Conservation (phyloP, 371 early-diverging fungal species). For the Actinomucor elegans region DNA sequence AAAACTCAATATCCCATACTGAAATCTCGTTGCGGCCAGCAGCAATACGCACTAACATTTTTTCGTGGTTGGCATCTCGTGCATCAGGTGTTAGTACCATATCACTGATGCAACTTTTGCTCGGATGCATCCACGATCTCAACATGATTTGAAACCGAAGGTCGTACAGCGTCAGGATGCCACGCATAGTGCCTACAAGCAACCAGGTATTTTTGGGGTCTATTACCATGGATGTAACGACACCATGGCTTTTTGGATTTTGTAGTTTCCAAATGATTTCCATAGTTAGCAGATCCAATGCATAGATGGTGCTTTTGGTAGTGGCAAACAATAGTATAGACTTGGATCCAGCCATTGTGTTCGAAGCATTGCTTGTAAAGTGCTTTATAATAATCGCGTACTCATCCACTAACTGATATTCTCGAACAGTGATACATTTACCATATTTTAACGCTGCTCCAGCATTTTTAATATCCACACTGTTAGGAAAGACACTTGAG, state of each 20-base stretch:
- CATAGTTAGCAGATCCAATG: constrained; percentile 78
- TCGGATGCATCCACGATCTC: constrained; percentile 81
- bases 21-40: constrained; percentile 81
- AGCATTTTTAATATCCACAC: constrained; percentile 40
- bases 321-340: constrained; percentile 83
- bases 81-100: constrained; percentile 55
- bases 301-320: constrained; percentile 72
- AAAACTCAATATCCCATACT: constrained; percentile 77
- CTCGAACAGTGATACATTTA: constrained; percentile 58
- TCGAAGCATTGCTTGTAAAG: constrained; percentile 59
- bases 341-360: constrained; percentile 60
- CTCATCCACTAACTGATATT: constrained; percentile 62
- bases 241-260: constrained; percentile 58
- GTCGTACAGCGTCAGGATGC: constrained; percentile 84
- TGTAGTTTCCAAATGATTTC: constrained; percentile 63
- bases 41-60: constrained; percentile 58
- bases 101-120: constrained; percentile 66
- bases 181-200: constrained; percentile 79
- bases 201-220: constrained; percentile 71
- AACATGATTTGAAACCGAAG: constrained; percentile 80
- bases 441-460: constrained; percentile 58
- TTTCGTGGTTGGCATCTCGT: constrained; percentile 29
- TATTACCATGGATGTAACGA: constrained; percentile 69
- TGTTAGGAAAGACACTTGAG: constrained; percentile 7
- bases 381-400: constrained; percentile 71